Evolutionary conservation across 2,329 filamentous ascomycete genomes (phyloP), one percentile per base, ranked within the genome.

Genomic region (Xylariaceae sp.): DNA sequence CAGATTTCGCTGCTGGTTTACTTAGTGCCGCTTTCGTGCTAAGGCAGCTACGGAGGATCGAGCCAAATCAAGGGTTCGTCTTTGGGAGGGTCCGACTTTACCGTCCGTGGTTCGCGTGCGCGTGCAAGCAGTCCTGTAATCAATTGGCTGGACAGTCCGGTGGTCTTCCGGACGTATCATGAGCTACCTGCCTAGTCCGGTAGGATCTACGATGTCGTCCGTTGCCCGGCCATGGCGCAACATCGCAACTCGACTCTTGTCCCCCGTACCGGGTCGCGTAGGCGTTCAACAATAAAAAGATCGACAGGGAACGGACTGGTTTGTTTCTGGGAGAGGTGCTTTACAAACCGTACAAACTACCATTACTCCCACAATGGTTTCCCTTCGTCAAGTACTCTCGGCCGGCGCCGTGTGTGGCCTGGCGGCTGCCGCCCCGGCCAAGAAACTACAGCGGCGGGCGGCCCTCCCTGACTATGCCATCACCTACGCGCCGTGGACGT

Each of bases 401-500:
- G 29, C 42, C 35, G 50, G 54, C 54, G 32, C 41, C 26, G 54
- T 53, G 11, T 44, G 45, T 34, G 50, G 54, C 30, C 35, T 56
- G 37, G 50, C 46, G 6, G 46, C 54, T 35, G 46, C 50, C 41
- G 54, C 50, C 4, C 54, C 50, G 34, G 29, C 45, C 6, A 34
- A 41, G 9, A 49, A 7, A 41, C n/a, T 52, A 12, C 44, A 48
- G n/a, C 44, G 47, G 43, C 51, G 44, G 9, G 47, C 31, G 12
- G 40, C 55, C 9, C 43, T 57, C 4, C 55, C 55, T 9, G 55
- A 57, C 30, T 57, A 54, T 32, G 54, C 54, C 42, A 53, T 57
- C 31, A 57, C 54, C 37, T 57, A 54, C 47, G 54, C 54, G 43
- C 54, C 54, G 6, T 50, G 51, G 47, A 54, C 55, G n/a, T 55